Conservation (phyloP, 495 filamentous ascomycete species). For the Aspergillus affinis region DNA sequence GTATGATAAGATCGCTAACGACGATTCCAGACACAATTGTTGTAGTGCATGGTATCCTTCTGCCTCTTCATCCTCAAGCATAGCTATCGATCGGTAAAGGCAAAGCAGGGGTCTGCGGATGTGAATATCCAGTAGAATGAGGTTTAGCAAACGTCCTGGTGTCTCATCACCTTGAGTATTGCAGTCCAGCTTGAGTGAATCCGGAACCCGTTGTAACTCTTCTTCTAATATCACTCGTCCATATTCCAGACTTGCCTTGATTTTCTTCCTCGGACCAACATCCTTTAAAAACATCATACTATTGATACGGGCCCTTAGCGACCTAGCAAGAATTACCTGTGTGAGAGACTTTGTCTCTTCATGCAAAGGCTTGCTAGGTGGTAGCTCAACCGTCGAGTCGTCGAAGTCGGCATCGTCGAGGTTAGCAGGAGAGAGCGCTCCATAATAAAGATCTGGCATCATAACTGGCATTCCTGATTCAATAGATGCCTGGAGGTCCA, state of each 20-base stretch:
- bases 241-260: constrained; percentile 16
- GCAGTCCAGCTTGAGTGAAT: constrained; percentile 9
- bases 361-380: constrained; percentile 24
- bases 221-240: constrained; percentile 17
- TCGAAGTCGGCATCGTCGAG: constrained; percentile 44
- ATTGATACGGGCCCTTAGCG: constrained; percentile 19
- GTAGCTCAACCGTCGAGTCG: constrained; percentile 32
- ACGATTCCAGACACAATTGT: constrained; percentile 21
- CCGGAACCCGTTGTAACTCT: constrained; percentile 12
- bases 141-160: constrained; percentile 12
- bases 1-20: constrained; percentile 23
- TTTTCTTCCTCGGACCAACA: constrained; percentile 7
- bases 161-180: not conserved
- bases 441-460: constrained; percentile 30
- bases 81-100: constrained; percentile 21
- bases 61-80: constrained; percentile 3
- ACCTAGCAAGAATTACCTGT: constrained; percentile 19
- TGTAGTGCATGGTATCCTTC: constrained; percentile 15
- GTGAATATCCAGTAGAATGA: constrained; percentile 23
- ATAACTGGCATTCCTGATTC: constrained; percentile 39
- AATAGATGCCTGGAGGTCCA: constrained; percentile 43
- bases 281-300: constrained; percentile 15
- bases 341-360: constrained; percentile 25
- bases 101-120: constrained; percentile 27
- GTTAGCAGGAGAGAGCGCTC: constrained; percentile 26